Conservation (phyloP, 208 protist genomes). For the Wallacemonas sp. region DNA sequence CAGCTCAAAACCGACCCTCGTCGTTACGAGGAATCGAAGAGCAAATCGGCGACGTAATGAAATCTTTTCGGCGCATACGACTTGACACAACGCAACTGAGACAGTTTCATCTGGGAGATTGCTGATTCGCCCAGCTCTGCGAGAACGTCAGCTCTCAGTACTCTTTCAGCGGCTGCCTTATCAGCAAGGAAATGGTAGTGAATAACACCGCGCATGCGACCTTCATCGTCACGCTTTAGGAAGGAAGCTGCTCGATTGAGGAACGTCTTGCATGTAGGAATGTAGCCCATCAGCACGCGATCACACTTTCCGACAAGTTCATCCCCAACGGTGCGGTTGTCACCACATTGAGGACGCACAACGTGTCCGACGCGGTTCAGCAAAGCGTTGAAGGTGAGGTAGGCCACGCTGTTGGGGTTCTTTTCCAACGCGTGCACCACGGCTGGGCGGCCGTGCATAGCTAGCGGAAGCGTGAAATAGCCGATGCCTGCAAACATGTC, state of each 20-base stretch:
- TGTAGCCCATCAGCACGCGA: slow-evolving; percentile 92
- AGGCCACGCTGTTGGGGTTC: slow-evolving; percentile 78
- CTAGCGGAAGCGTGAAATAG: slow-evolving; percentile 90
- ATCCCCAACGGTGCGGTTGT: slow-evolving; percentile 73
- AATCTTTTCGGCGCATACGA: slow-evolving; percentile 88
- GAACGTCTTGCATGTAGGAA: slow-evolving; percentile 79
- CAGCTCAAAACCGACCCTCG: too few species aligned
- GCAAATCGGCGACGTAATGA: slow-evolving; percentile 59
- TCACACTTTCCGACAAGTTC: slow-evolving; percentile 78
- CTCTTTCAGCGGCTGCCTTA: slow-evolving; percentile 31
- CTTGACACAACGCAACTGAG: slow-evolving; percentile 78
- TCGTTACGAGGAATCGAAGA: slow-evolving; percentile 1
- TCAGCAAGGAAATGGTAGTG: slow-evolving; percentile 91
- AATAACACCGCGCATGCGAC: slow-evolving; percentile 42
- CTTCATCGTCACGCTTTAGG: slow-evolving; percentile 35
- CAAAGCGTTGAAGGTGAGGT: slow-evolving; percentile 75
- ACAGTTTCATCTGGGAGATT: slow-evolving; percentile 21
- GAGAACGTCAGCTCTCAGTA: slow-evolving; percentile 37
- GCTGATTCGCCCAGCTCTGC: slow-evolving; percentile 55
- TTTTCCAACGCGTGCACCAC: slow-evolving; percentile 88
- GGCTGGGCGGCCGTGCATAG: slow-evolving; percentile 52
- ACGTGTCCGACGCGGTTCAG: slow-evolving; percentile 79
- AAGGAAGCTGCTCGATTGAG: slow-evolving; percentile 80
- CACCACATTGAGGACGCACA: slow-evolving; percentile 69
- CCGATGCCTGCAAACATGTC: slow-evolving; percentile 94